These are phyloP conservation scores for Prunus yedoensis DNA, from an alignment of 331 rosid species.

Conservation along the genomic window DNA sequence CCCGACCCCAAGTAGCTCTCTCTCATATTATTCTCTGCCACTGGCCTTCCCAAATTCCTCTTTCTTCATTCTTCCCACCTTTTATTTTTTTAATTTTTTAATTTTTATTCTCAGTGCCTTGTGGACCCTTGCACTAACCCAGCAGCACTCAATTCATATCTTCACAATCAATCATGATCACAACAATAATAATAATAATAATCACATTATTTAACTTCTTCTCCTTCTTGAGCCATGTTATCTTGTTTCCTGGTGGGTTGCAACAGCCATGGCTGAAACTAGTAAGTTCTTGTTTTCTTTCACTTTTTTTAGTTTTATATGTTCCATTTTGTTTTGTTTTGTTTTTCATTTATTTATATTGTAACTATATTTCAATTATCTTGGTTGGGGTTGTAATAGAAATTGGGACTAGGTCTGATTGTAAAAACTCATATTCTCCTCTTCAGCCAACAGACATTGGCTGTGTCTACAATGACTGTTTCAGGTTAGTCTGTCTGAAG, in stretches of 20 bases:
- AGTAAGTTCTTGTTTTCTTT: constrained; percentile 31
- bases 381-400: too few species aligned
- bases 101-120: constrained; percentile 20
- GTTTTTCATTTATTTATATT: neutral
- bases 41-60: constrained; percentile 22
- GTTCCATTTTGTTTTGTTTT: neutral
- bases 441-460: neutral
- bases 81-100: constrained; percentile 15
- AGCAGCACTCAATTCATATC: constrained; percentile 40
- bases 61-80: neutral
- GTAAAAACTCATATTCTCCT: neutral
- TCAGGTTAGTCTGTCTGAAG: too few species aligned
- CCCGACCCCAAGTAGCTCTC: constrained; percentile 25
- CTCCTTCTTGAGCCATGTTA: constrained; percentile 27
- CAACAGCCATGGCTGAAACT: constrained; percentile 26
- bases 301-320: neutral
- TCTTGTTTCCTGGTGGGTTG: constrained; percentile 29
- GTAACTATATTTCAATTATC: neutral
- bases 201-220: constrained; percentile 22
- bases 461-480: neutral
- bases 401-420: neutral
- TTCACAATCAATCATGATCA: constrained; percentile 29
- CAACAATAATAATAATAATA: neutral
- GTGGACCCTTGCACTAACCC: constrained; percentile 48
- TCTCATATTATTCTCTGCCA: constrained; percentile 32